These are phyloP conservation scores for Triangularia setosa DNA, from an alignment of 2,329 filamentous ascomycete species.

Conservation along the genomic window DNA sequence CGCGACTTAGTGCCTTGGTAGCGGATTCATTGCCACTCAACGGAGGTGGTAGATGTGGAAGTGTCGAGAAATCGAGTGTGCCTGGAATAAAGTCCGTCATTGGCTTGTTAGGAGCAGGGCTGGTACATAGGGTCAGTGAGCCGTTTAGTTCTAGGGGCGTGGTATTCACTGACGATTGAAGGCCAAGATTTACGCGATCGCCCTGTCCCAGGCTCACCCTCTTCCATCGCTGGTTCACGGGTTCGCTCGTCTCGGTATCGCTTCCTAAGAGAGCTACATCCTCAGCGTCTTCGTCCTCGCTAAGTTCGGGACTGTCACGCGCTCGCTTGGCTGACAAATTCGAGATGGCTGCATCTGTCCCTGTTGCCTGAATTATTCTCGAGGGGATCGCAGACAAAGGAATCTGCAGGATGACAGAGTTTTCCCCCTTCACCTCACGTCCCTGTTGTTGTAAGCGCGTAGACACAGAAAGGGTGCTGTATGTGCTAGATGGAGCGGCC, in stretches of 20 bases:
- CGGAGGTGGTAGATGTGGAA: conserved; percentile 64
- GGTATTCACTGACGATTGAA: not conserved
- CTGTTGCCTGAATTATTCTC: not conserved
- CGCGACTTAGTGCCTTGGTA: conserved; percentile 59
- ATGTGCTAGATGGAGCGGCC: not conserved
- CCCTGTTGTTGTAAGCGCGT: conserved; percentile 20
- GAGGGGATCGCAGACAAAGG: conserved; percentile 34
- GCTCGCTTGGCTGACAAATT: conserved; percentile 8
- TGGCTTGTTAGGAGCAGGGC: conserved; percentile 5
- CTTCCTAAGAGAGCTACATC: not conserved
- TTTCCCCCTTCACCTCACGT: conserved; percentile 17
- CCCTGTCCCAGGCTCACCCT: not conserved
- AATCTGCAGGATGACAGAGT: conserved; percentile 24
- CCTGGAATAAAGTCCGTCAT: conserved; percentile 60
- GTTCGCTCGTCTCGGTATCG: not conserved
- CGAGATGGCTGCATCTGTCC: not conserved
- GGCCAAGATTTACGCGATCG: not conserved
- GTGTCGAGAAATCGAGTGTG: conserved; percentile 53
- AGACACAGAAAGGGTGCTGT: not conserved
- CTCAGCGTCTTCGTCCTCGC: conserved; percentile 39
- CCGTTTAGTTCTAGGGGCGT: not conserved
- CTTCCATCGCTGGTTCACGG: not conserved
- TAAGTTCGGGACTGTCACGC: conserved; percentile 33
- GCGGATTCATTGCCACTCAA: conserved; percentile 59
- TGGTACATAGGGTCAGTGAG: not conserved